Conservation (phyloP, 202 grass and related monocot species). For the Carex arenaria region DNA sequence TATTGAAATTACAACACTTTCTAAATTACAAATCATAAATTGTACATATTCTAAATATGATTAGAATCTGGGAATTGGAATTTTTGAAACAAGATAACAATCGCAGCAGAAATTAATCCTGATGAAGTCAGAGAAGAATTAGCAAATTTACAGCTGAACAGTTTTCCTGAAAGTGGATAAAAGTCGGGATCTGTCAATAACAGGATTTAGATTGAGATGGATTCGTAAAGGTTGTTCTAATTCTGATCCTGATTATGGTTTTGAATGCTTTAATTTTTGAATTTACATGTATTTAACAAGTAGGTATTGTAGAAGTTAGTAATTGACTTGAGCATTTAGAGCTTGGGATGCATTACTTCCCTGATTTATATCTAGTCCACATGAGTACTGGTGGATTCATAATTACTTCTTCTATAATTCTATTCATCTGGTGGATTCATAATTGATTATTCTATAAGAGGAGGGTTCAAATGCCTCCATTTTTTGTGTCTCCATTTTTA, state of each 20-base stretch:
- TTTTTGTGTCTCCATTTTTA: too few relatives aligned
- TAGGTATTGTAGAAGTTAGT: slow-evolving; percentile 2
- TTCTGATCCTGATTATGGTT: background rate
- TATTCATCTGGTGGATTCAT: background rate
- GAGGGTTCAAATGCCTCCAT: too few relatives aligned
- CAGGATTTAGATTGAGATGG: background rate
- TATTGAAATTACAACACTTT: too few relatives aligned
- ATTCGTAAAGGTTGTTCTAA: background rate
- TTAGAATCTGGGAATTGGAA: background rate
- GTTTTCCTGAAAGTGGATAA: background rate
- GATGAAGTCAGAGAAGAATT: background rate
- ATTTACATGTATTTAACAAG: background rate
- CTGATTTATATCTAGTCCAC: background rate
- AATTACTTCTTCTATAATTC: background rate
- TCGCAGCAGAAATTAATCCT: background rate
- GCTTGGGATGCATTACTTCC: background rate
- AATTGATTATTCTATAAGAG: background rate
- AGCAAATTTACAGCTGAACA: background rate
- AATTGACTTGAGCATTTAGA: slow-evolving; percentile 1
- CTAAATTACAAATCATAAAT: too few relatives aligned
- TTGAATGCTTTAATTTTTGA: background rate
- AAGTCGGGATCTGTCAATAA: background rate
- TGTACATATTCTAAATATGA: too few relatives aligned
- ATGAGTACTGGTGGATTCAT: background rate
- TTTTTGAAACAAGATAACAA: background rate